These are phyloP conservation scores for Phyllachora maydis DNA, from an alignment of 2,329 filamentous ascomycete genomes.

Conservation along the genomic window DNA sequence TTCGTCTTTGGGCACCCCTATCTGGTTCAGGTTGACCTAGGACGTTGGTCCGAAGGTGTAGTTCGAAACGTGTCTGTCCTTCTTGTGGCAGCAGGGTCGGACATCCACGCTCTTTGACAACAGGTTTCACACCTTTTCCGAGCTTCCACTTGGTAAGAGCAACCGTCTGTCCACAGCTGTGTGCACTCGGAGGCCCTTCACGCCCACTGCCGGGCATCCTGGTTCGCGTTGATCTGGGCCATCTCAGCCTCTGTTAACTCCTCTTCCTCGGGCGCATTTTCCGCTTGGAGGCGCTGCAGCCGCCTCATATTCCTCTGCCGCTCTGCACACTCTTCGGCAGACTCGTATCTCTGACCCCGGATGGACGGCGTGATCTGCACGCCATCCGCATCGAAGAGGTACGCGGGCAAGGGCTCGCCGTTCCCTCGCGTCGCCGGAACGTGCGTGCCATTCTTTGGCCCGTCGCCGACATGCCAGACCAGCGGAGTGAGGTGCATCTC, in stretches of 20 bases:
- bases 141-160: no score
- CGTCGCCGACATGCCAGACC: slow-evolving; percentile 39
- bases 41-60: no score
- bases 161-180: no score
- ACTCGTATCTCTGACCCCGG: slow-evolving; percentile 27
- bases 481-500: slow-evolving; percentile 28
- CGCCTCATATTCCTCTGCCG: slow-evolving; percentile 22
- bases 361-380: slow-evolving; percentile 38
- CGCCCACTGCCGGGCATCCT: no score
- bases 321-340: slow-evolving; percentile 19
- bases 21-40: no score
- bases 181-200: no score
- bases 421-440: slow-evolving; percentile 1
- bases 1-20: no score
- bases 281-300: slow-evolving; percentile 19
- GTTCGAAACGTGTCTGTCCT: no score
- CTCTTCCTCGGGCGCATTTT: slow-evolving; percentile 21
- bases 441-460: slow-evolving; percentile 20
- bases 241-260: slow-evolving; percentile 9
- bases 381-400: slow-evolving; percentile 28
- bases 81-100: no score
- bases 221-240: slow-evolving; percentile 4
- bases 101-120: no score
- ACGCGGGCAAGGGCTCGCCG: slow-evolving; percentile 16
- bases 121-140: no score